Percentiles rank a stretch among this genome's conserved stretches.
These are phyloP conservation scores for Diphasiastrum complanatum DNA, from an alignment of 83 land plant genomes.

Conservation along the genomic window DNA sequence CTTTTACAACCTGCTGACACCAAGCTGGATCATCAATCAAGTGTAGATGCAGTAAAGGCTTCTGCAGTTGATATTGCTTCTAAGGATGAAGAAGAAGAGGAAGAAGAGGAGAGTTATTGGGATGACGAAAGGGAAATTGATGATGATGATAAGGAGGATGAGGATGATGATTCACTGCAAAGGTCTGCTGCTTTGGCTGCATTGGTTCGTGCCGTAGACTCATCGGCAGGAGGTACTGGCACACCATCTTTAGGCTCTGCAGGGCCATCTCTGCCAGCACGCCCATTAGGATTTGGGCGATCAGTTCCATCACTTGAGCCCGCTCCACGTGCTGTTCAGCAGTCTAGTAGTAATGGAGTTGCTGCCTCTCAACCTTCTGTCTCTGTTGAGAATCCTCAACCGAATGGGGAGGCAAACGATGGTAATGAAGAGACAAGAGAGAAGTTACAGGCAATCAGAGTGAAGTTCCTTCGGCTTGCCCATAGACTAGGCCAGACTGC, in stretches of 20 bases:
- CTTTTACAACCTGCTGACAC: too few species aligned
- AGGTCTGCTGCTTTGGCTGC: background rate
- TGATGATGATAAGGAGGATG: background rate
- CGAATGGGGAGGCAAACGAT: background rate
- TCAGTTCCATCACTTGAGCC: background rate
- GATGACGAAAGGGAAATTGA: too few species aligned
- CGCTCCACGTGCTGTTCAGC: constrained; percentile 10
- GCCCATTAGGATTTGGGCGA: constrained; percentile 6
- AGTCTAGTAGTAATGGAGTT: background rate
- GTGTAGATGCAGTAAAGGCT: too few species aligned
- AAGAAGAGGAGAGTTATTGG: too few species aligned
- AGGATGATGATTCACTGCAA: background rate
- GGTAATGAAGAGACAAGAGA: constrained; percentile 7
- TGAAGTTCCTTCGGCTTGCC: constrained; percentile 33
- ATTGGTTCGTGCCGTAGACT: background rate
- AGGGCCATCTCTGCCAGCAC: background rate
- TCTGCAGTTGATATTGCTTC: too few species aligned
- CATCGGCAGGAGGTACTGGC: background rate
- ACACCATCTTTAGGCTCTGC: background rate
- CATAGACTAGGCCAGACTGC: constrained; percentile 27
- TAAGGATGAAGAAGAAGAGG: too few species aligned
- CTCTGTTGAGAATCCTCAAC: background rate
- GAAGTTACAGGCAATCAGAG: constrained; percentile 23
- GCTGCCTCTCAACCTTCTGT: background rate
- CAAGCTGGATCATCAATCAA: too few species aligned